phyloP scores from a whole-genome alignment of 2,329 filamentous ascomycete species.

The Pseudogymnoascus sp. region DNA sequence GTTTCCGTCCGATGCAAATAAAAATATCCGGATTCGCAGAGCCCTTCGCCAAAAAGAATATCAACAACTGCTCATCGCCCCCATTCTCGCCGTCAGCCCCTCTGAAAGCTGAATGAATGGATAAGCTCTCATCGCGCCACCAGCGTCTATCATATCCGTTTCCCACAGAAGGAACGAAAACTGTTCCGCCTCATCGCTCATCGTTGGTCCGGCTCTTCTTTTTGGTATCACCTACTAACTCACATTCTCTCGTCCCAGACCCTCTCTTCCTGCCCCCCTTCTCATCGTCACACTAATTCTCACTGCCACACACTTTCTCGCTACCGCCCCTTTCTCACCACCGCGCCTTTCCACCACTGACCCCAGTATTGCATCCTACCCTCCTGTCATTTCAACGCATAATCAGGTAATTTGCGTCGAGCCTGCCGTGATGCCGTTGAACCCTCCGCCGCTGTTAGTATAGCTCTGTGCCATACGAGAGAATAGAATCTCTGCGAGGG shows the following conservation, averaged over 20 bases:
- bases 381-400: no score
- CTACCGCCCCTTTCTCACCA: neutral
- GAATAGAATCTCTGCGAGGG: neutral
- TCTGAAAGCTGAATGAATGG: no score
- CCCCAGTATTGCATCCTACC: neutral
- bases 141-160: no score
- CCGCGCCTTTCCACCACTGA: neutral
- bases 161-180: no score
- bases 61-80: neutral
- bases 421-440: no score
- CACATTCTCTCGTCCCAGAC: no score
- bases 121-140: no score
- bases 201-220: no score
- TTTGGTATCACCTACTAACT: no score
- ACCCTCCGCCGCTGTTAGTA: neutral
- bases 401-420: no score
- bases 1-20: neutral
- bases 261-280: no score
- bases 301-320: neutral
- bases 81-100: neutral
- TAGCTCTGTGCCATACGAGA: neutral
- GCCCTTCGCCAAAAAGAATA: neutral
- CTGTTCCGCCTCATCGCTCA: no score
- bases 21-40: neutral
- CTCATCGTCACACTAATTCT: neutral